These are phyloP conservation scores for Aspergillus clavatus DNA, from an alignment of 2,329 filamentous ascomycete species.

Conservation along the genomic window DNA sequence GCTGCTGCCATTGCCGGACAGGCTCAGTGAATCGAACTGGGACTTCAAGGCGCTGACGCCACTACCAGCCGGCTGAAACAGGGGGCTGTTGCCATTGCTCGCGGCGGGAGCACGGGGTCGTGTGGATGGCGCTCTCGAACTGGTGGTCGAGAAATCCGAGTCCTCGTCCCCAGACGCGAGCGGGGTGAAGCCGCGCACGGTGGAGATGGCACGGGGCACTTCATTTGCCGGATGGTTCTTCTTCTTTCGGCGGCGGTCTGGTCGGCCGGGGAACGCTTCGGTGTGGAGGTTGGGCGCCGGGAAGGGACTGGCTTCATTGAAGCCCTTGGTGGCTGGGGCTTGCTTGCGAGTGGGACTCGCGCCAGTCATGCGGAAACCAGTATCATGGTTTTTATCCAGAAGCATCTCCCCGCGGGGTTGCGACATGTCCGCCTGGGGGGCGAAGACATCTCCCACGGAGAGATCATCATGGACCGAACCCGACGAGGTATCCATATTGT, in stretches of 20 bases:
- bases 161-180: slow-evolving; percentile 43
- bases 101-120: slow-evolving; percentile 24
- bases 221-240: slow-evolving; percentile 35
- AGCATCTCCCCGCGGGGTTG: slow-evolving; percentile 20
- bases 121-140: slow-evolving; percentile 32
- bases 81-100: slow-evolving; percentile 40
- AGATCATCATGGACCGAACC: slow-evolving; percentile 28
- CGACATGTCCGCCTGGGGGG: slow-evolving; percentile 32
- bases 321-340: slow-evolving; percentile 8
- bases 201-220: slow-evolving; percentile 33
- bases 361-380: slow-evolving; percentile 26
- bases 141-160: slow-evolving; percentile 40
- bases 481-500: slow-evolving; percentile 21
- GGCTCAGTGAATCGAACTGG: slow-evolving; percentile 72
- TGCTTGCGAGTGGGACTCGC: slow-evolving; percentile 22
- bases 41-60: slow-evolving; percentile 79
- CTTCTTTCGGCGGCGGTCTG: slow-evolving; percentile 34
- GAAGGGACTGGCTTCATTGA: slow-evolving; percentile 23
- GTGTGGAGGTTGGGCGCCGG: slow-evolving; percentile 27
- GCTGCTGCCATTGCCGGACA: slow-evolving; percentile 55
- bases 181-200: slow-evolving; percentile 43
- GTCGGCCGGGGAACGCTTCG: slow-evolving; percentile 23
- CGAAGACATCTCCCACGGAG: slow-evolving; percentile 38
- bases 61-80: slow-evolving; percentile 51
- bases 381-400: slow-evolving; percentile 18